phyloP scores from a whole-genome alignment of 2,329 filamentous ascomycete genomes.

The Truncatella angustata region DNA sequence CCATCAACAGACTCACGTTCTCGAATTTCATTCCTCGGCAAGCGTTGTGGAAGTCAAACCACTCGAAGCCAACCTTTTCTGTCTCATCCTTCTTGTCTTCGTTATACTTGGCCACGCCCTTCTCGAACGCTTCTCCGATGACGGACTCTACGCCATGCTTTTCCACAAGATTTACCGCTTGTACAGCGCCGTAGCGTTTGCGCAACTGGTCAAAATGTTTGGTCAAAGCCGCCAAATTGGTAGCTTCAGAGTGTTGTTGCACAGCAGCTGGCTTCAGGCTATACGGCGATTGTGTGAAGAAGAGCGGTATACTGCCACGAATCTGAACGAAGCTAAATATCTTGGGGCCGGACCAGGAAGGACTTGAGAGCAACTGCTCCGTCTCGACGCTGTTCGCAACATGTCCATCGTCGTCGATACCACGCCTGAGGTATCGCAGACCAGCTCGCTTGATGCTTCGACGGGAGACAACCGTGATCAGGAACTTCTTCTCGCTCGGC shows the following conservation, averaged over 20 bases:
- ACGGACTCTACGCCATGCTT: constrained; percentile 79
- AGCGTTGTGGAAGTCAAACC: constrained; percentile 95
- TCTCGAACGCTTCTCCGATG: constrained; percentile 76
- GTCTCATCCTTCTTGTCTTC: constrained; percentile 43
- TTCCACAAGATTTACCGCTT: constrained; percentile 83
- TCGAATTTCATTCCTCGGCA: constrained; percentile 98
- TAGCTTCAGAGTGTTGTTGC: constrained; percentile 75
- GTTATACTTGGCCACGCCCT: constrained; percentile 65
- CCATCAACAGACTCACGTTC: constrained; percentile 79
- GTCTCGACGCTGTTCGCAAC: constrained; percentile 92
- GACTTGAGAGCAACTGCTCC: constrained; percentile 82
- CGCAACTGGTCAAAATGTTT: constrained; percentile 73
- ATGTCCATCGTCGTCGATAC: constrained; percentile 85
- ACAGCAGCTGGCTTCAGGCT: constrained; percentile 85
- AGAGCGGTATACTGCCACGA: constrained; percentile 88
- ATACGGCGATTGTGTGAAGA: constrained; percentile 93
- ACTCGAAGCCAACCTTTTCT: constrained; percentile 69
- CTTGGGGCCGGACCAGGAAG: constrained; percentile 61
- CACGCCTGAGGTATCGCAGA: constrained; percentile 83
- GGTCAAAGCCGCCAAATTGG: constrained; percentile 75
- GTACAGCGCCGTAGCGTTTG: constrained; percentile 70
- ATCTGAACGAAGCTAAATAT: constrained; percentile 84
- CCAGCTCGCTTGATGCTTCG: constrained; percentile 84
- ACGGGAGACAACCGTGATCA: constrained; percentile 90
- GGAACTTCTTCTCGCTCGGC: constrained; percentile 56